Evolutionary conservation across 2,329 filamentous ascomycete genomes (phyloP), one percentile per base, ranked within the genome.

Genomic region (Cercospora zeina): DNA sequence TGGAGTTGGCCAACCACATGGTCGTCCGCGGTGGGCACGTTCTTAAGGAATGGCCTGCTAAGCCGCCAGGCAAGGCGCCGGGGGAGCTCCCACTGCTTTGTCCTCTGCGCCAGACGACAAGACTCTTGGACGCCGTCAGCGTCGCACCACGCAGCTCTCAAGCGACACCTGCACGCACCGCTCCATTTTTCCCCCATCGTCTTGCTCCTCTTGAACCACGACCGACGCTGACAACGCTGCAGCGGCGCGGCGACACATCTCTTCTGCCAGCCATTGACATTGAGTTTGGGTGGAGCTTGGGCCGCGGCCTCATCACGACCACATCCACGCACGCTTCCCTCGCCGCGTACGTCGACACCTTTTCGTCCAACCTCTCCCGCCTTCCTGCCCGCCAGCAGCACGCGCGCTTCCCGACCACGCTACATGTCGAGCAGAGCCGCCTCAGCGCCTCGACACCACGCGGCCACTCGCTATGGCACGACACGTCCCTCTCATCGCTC

Each of bases 381-480:
- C 16, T 30, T 33, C 24, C 47, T 31, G 24, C 24, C 24, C 24
- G 47, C 24, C 24, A 33, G 47, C 24, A 30, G 30, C 30, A n/a
- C 47, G 27, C 47, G n/a, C 11, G 19, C 21, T 16, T 21, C 19
- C 47, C 30, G 27, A 30, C 47, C 24, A 33, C 47, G 30, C 30
- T 51, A 51, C 47, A 51, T 51, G 47, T 51, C 47, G 47, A 51
- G 47, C 47, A 51, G 47, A 51, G 47, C 47, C 47, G 47, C 47
- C n/a, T 31, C 47, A 30, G 9, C 47, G 13, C 47, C 47, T 3
- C 47, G 39, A 45, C 47, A 50, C 21, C 47, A n/a, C 47, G 24
- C 47, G 47, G 30, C 24, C 30, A 31, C 16, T 58, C 39, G 42
- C 45, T 16, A 58, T 58, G 56, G 56, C 31, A 39, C 39, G 24